Evolutionary conservation across 2,329 filamentous ascomycete genomes (phyloP), one percentile per base, ranked within the genome.

Genomic region (Venturiaceae sp.): DNA sequence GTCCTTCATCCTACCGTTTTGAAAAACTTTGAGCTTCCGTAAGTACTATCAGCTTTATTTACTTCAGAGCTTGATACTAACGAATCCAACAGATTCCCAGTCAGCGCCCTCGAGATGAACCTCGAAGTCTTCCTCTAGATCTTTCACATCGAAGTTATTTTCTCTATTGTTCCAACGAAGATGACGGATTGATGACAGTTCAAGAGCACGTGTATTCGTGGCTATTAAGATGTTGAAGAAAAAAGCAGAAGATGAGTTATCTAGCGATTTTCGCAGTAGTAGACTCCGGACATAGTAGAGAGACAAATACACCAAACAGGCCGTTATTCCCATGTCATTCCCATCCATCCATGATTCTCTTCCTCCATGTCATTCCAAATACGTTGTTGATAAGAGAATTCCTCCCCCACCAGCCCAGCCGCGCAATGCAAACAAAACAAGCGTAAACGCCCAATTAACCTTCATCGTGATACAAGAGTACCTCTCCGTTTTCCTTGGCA

Each of bases 61-160:
- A 47, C 36, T 23, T 19, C 52, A 23, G 23, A 8, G 11, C 19
- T 5, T 47, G 1, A 50, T 30, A 19, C 26, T 23, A 37, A 19
- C 19, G 11, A 30, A 3, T 4, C 2, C 14, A 26, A 23, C 34
- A 53, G 52, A 23, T 92, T 92, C 78, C 92, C 94, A 44, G 91
- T 95, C 66, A 96, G 91, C 75, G 91, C 90, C 46, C 76, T 99
- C 65, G 94, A 99, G 78, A 82, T 99, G 71, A 96, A 97, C 74
- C 83, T 97, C 33, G 92, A 97, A 75, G 83, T 88, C 64, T 95
- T 99, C 81, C 79, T 96, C 75, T 96, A 79, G 57, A 52, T 30
- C 28, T 44, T 11, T 6, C 23, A 4, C 7, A 28, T 16, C 13
- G 8, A 1, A 11, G 23, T 30, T 16, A 26, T 6, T n/a, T n/a